These are phyloP conservation scores for Colletotrichum caudatum DNA, from an alignment of 2,329 filamentous ascomycete genomes.

Conservation along the genomic window DNA sequence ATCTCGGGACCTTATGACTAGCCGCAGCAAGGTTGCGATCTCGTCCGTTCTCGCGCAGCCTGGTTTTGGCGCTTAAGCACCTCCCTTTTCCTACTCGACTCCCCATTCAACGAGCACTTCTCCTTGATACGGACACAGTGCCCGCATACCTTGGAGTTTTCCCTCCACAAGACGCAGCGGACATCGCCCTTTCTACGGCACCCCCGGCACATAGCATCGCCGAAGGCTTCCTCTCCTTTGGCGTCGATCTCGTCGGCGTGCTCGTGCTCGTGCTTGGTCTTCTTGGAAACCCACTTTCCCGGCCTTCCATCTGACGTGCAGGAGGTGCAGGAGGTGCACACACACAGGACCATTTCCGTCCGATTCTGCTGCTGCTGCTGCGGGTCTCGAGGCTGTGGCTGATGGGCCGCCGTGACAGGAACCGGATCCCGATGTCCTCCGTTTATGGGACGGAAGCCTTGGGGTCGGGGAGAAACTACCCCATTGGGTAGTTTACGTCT, in stretches of 20 bases:
- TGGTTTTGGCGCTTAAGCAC: not conserved
- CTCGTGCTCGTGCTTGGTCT: slow-evolving; percentile 1
- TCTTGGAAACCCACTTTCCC: not conserved
- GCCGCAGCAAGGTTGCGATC: not conserved
- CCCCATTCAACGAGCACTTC: not conserved
- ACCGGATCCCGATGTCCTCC: no score
- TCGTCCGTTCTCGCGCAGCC: not conserved
- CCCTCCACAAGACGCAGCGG: not conserved
- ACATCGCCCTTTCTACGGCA: no score
- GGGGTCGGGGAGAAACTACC: no score
- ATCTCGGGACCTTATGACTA: not conserved
- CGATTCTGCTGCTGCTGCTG: no score
- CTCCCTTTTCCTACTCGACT: not conserved
- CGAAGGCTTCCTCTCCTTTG: not conserved
- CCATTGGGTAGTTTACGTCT: not conserved
- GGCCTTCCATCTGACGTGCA: not conserved
- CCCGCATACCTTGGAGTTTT: not conserved
- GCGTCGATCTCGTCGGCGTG: not conserved
- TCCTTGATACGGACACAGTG: not conserved
- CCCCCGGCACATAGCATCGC: not conserved
- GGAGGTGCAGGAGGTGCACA: not conserved
- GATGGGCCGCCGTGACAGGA: not conserved
- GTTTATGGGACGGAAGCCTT: not conserved
- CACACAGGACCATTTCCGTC: not conserved
- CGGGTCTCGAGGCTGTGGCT: not conserved